These are phyloP conservation scores for Omphalotus guepiniiformis DNA, from an alignment of 768 basidiomycete genomes.

Conservation along the genomic window DNA sequence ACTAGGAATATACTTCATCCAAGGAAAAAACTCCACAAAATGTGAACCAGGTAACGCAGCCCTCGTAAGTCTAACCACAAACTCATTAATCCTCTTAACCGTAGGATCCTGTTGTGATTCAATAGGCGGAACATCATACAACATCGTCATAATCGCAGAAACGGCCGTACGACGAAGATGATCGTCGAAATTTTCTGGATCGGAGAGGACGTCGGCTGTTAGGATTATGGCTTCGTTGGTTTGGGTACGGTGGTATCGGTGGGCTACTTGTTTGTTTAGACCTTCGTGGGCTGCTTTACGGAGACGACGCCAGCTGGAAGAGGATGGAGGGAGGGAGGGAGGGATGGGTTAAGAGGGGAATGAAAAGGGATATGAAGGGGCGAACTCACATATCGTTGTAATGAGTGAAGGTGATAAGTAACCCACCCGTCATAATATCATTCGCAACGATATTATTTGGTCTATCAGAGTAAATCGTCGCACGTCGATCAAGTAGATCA, in stretches of 20 bases:
- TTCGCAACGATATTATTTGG: neutral
- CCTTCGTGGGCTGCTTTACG: constrained; percentile 2
- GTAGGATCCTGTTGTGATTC: constrained; percentile 2
- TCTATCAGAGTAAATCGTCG: constrained; percentile 3
- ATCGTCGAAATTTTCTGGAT: constrained; percentile 21
- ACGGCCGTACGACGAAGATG: constrained; percentile 16
- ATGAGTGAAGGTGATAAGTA: neutral
- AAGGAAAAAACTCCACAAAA: constrained; percentile 28
- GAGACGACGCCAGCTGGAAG: neutral
- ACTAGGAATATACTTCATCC: constrained; percentile 20
- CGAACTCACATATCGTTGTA: neutral
- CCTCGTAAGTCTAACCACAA: constrained; percentile 20
- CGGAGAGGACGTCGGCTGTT: neutral
- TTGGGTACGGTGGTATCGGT: neutral
- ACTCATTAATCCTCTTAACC: constrained; percentile 4
- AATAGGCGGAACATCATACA: constrained; percentile 8
- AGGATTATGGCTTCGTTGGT: constrained; percentile 2
- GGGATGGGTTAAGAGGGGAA: too few relatives aligned
- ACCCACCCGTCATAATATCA: neutral
- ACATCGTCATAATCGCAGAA: neutral
- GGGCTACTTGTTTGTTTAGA: neutral
- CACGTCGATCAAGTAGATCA: constrained; percentile 1
- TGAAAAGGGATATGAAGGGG: neutral
- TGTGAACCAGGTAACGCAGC: constrained; percentile 28
- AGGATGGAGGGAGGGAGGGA: neutral